Percentiles rank a stretch among this genome's conserved stretches.
Evolutionary conservation across 306 rosid species (phyloP).

Genomic region (Ormosia semicastrata): DNA sequence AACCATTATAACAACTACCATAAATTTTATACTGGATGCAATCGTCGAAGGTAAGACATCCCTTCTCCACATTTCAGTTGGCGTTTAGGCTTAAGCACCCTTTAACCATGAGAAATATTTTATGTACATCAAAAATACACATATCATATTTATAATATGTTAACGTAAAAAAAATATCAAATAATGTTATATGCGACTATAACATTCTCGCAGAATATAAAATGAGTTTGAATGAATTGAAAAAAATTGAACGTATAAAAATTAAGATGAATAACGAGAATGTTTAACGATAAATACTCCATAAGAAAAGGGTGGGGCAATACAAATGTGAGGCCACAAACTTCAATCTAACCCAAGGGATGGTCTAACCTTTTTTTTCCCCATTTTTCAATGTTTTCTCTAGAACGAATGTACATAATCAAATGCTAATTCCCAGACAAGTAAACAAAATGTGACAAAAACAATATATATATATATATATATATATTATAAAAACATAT

Average conservation of each 20-base stretch:
- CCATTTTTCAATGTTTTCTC: conserved; percentile 35
- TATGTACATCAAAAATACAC: too few relatives aligned
- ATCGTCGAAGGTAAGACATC: not conserved
- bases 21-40: not conserved
- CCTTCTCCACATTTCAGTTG: not conserved
- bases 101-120: too few relatives aligned
- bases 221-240: too few relatives aligned
- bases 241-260: too few relatives aligned
- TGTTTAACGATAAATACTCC: not conserved
- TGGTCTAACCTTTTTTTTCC: conserved; percentile 19
- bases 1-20: not conserved
- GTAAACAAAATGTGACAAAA: conserved; percentile 46
- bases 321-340: not conserved
- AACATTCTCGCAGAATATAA: too few relatives aligned
- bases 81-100: not conserved
- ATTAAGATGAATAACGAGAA: too few relatives aligned
- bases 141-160: too few relatives aligned
- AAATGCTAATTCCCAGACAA: conserved; percentile 48
- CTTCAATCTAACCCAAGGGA: conserved; percentile 19
- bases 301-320: not conserved
- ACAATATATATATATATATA: not conserved
- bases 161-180: too few relatives aligned
- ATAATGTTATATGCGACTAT: too few relatives aligned
- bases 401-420: conserved; percentile 73
- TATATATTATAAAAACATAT: conserved; percentile 9